Conservation (phyloP, 2,329 filamentous ascomycete species). For the Penicillium brasilianum region DNA sequence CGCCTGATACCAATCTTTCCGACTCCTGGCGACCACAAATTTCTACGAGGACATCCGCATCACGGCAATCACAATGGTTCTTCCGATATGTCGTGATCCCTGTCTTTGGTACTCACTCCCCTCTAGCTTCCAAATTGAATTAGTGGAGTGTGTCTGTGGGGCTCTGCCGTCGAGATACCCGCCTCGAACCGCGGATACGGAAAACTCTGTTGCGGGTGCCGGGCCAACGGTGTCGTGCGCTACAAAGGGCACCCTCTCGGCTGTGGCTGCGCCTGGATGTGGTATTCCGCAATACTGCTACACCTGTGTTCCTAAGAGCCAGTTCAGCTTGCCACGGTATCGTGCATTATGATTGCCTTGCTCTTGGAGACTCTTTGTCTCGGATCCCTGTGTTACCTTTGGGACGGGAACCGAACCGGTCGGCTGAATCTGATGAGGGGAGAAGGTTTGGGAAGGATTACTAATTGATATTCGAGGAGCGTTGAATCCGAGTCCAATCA, state of each 20-base stretch:
- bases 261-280: neutral
- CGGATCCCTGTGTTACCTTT: constrained; percentile 12
- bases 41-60: neutral
- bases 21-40: neutral
- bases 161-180: constrained; percentile 20
- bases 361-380: neutral
- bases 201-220: constrained; percentile 7
- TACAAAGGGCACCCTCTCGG: neutral
- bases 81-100: constrained; percentile 4
- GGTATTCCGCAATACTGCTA: neutral
- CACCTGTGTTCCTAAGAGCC: neutral
- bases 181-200: constrained; percentile 7
- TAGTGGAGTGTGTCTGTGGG: constrained; percentile 20
- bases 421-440: constrained; percentile 6
- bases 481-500: constrained; percentile 5
- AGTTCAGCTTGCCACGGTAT: neutral
- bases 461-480: neutral
- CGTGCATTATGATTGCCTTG: constrained; percentile 2
- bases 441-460: neutral
- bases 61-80: neutral
- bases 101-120: constrained; percentile 3
- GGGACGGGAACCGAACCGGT: constrained; percentile 15
- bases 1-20: neutral
- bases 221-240: neutral
- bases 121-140: constrained; percentile 8